phyloP scores from a whole-genome alignment of 75 land plant genomes.

The Azolla pinnata region DNA sequence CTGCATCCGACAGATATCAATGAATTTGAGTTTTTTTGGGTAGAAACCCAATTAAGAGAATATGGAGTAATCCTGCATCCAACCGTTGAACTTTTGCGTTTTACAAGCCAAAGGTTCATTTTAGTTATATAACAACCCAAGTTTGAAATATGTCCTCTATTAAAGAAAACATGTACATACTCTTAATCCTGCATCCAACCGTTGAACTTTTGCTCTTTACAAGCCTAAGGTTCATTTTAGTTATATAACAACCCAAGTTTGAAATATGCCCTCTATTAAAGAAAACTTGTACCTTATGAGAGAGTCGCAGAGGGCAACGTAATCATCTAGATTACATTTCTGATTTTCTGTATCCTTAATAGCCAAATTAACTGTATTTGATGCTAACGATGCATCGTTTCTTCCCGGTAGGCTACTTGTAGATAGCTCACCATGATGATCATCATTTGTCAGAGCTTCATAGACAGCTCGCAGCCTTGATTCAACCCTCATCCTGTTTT shows the following conservation, averaged over 20 bases:
- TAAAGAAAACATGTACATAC: neutral
- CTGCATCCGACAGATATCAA: neutral
- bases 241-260: too few relatives aligned
- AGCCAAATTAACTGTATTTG: neutral
- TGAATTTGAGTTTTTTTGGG: too few relatives aligned
- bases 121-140: too few relatives aligned
- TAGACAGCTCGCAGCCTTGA: neutral
- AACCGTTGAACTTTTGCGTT: too few relatives aligned
- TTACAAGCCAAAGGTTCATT: too few relatives aligned
- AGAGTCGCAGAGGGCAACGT: neutral
- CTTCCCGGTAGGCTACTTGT: neutral
- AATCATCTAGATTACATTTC: conserved; percentile 5
- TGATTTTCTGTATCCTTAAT: too few relatives aligned
- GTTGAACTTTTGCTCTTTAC: too few relatives aligned
- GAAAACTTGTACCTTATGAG: conserved; percentile 1
- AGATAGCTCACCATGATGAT: neutral
- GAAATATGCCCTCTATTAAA: neutral
- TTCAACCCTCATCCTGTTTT: neutral
- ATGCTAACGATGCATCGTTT: neutral
- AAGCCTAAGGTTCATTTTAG: too few relatives aligned
- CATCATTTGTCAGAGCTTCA: neutral
- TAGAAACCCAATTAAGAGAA: too few relatives aligned
- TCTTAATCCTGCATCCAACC: too few relatives aligned
- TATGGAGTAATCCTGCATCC: too few relatives aligned
- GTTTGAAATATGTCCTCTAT: neutral